Evolutionary conservation across 164 flowering plant species (phyloP), one percentile per base, ranked within the genome.

Genomic region (Cinnamomum micranthum): DNA sequence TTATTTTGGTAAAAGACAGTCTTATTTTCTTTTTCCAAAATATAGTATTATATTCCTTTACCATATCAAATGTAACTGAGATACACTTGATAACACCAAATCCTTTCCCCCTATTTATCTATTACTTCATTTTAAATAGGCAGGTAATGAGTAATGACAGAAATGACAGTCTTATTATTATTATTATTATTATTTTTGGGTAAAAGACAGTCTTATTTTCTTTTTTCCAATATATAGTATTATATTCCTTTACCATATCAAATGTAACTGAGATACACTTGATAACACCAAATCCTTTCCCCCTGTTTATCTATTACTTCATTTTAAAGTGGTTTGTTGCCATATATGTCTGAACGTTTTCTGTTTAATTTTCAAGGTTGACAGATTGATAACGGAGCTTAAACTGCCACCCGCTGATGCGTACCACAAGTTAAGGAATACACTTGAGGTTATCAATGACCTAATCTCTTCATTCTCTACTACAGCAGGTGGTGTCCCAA

Each of bases 401-500:
- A 94, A 94, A 73, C 75, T 96, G 71, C 99, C 99, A 19, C 98
- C 99, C 58, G 88, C 89, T 77, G 98, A 96, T 85, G 97, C 99
- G 62, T 96, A 94, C 78, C 90, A 88, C 76, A 96, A 96, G 82
- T 79, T 96, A 55, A 88, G 92, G 82, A 94, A 94, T 83, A 94
- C 92, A 3, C 50, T 96, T 69, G 99, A 96, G 78, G 91, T 91
- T 73, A 84, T 96, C 78, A 96, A 96, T 71, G 90, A 80, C 76
- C 91, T 89, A 76, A 92, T 94, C 69, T 80, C 93, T 80, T 91
- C 96, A 25, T 89, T 85, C 69, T 92, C 97, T 60, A 88, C 97
- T 47, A 91, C 93, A 76, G 98, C 98, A 77, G 99, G 98, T 65
- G 84, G 86, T 72, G 83, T 87, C 58, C 94, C 88, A 82, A 75